A percentile compares a stretch with the other conserved stretches of the same genome.
phyloP scores from a whole-genome alignment of 2,329 filamentous ascomycete genomes.

The Cadophora sp. region DNA sequence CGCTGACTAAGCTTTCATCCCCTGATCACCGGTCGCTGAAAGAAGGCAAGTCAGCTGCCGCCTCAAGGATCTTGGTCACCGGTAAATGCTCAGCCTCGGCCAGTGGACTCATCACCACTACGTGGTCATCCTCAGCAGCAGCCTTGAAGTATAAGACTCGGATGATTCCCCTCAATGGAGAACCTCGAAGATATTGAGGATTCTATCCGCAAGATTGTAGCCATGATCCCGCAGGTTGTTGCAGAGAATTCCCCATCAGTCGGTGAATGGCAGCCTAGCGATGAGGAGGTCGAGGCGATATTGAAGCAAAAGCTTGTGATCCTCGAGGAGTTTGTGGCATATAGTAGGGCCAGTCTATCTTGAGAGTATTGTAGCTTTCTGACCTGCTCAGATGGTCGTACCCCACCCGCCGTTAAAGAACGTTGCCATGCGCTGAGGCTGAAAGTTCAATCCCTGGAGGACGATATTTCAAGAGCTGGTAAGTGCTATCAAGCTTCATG shows the following conservation, averaged over 20 bases:
- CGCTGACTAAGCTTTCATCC: not conserved
- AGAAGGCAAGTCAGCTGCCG: not conserved
- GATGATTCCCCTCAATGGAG: not conserved
- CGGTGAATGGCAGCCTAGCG: conserved; percentile 2
- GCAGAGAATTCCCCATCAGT: not conserved
- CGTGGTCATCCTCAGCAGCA: conserved; percentile 1
- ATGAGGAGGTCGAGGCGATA: conserved; percentile 15
- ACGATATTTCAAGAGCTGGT: conserved; percentile 23
- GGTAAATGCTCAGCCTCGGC: conserved; percentile 4
- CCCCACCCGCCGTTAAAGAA: conserved; percentile 1
- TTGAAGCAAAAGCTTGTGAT: conserved; percentile 19
- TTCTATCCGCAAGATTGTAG: not conserved
- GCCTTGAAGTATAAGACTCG: not conserved
- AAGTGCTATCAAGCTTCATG: not conserved
- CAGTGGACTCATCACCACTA: not conserved
- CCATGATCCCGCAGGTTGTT: not conserved
- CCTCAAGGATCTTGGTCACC: not conserved
- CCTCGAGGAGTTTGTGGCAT: conserved; percentile 21
- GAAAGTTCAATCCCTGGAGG: conserved; percentile 22
- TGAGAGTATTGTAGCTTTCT: not conserved
- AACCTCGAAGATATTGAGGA: not conserved
- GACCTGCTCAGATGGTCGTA: conserved; percentile 5
- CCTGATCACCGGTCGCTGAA: not conserved
- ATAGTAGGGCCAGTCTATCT: conserved; percentile 6
- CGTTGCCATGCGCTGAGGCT: conserved; percentile 18